Evolutionary conservation across 2,329 filamentous ascomycete species (phyloP), one percentile per base, ranked within the genome.

Genomic region (Aaosphaeria pasadenensis): DNA sequence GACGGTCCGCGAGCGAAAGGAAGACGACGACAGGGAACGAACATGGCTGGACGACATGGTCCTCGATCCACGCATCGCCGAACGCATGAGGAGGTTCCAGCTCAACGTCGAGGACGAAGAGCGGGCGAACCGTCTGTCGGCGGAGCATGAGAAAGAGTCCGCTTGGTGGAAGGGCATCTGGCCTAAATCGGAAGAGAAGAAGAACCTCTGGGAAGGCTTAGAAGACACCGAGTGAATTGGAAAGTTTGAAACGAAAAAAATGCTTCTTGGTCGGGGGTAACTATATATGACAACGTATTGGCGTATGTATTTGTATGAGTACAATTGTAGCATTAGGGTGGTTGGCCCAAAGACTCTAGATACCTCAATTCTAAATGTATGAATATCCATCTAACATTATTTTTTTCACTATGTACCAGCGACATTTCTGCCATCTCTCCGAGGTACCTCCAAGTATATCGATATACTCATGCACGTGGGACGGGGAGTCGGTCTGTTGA

Each of bases 1-100:
- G 73, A 84, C 80, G n/a, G 81, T 85, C 5, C 85, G 82, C 71
- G 63, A 80, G 64, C 65, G 74, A 62, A 71, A 79, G 67, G 59
- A 73, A 63, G 76, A 79, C 45, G 73, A 73, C 49, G 75, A 75
- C 47, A 71, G 72, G 36, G 74, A 78, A 47, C 83, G 81, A 59
- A 85, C 91, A 43, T 96, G 89, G 88, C 70, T 87, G 6, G 82
- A 86, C 46, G 81, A 85, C 7, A 75, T 96, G 45, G 84, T 88
- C 2, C 66, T 96, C 7, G 91, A 99, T 66, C 73, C 82, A 9
- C 81, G 91, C 35, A 85, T 96, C 52, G 82, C 81, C 5, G 78
- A 79, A 60, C 84, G 89, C 45, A 96, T 97, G 92, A 80, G 87
- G 48, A 82, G 82, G 45, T 95, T 94, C 61, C 80, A 87, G 64